Evolutionary conservation across 495 filamentous ascomycete species (phyloP).

Genomic region (Cryomyces antarcticus): DNA sequence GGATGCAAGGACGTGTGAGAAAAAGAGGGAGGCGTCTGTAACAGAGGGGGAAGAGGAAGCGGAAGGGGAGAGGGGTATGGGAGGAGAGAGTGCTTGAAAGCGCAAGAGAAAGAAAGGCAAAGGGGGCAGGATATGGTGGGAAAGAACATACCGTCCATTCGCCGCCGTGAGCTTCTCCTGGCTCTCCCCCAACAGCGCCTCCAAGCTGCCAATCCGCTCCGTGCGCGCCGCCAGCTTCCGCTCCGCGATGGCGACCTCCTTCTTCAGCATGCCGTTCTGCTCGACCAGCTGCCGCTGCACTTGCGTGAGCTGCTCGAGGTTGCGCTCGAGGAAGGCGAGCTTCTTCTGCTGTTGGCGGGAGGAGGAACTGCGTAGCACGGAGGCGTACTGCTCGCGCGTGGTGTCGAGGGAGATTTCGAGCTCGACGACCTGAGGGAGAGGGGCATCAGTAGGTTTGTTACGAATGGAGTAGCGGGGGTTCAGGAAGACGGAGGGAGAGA

Average conservation of each 20-base stretch:
- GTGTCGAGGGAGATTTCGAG: slow-evolving; percentile 92
- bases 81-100: background rate
- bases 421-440: slow-evolving; percentile 46
- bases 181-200: slow-evolving; percentile 80
- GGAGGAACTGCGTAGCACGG: slow-evolving; percentile 84
- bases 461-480: background rate
- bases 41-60: too few relatives aligned
- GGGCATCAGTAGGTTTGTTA: background rate
- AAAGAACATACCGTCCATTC: slow-evolving; percentile 63
- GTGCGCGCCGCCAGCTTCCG: slow-evolving; percentile 90
- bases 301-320: slow-evolving; percentile 90
- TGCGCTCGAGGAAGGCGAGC: slow-evolving; percentile 97
- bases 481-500: background rate
- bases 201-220: slow-evolving; percentile 84
- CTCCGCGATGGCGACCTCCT: slow-evolving; percentile 96
- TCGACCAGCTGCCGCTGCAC: slow-evolving; percentile 95
- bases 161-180: slow-evolving; percentile 93
- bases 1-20: background rate
- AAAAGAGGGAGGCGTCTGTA: too few relatives aligned
- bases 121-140: background rate
- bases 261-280: slow-evolving; percentile 90
- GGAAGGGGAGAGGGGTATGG: background rate
- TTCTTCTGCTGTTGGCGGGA: slow-evolving; percentile 98
- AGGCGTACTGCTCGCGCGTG: slow-evolving; percentile 96
- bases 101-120: slow-evolving; percentile 1